phyloP scores from a whole-genome alignment of 768 basidiomycete species.

The Hygrocybe coccinea region DNA sequence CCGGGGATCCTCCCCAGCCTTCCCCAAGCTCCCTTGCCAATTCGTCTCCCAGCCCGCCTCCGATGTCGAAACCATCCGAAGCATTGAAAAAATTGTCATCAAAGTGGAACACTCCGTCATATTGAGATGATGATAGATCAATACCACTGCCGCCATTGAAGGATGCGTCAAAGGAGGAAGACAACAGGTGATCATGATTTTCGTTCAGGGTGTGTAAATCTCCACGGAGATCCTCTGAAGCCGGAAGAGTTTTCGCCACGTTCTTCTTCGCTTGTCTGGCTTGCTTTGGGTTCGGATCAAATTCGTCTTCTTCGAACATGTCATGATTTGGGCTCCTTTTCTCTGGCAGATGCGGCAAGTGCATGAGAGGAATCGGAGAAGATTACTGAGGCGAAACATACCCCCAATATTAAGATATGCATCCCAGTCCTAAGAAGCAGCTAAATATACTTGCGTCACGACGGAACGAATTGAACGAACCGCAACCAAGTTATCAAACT shows the following conservation, averaged over 20 bases:
- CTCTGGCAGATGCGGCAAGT: background rate
- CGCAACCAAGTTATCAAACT: conserved; percentile 62
- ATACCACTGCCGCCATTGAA: conserved; percentile 37
- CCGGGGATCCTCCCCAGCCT: conserved; percentile 50
- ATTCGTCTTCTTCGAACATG: conserved; percentile 28
- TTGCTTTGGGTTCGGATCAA: conserved; percentile 37
- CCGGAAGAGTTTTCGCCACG: conserved; percentile 22
- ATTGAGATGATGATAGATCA: conserved; percentile 54
- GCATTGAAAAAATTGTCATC: conserved; percentile 50
- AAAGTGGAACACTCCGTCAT: conserved; percentile 43
- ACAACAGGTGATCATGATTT: conserved; percentile 61
- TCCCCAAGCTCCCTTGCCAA: conserved; percentile 70
- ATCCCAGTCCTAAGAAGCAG: conserved; percentile 51
- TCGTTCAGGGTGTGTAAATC: conserved; percentile 66
- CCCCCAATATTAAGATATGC: conserved; percentile 51
- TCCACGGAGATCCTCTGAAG: conserved; percentile 44
- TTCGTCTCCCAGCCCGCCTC: conserved; percentile 65
- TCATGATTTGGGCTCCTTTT: background rate
- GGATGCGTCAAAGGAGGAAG: conserved; percentile 61
- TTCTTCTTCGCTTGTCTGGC: conserved; percentile 23
- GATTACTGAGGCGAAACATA: conserved; percentile 16
- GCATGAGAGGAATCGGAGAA: background rate
- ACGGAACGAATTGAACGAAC: conserved; percentile 34
- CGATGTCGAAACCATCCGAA: conserved; percentile 53
- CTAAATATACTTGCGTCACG: conserved; percentile 1